Base-by-base conservation (phyloP, 805 yeast genomes). In the Priceomyces haplophilus region DNA sequence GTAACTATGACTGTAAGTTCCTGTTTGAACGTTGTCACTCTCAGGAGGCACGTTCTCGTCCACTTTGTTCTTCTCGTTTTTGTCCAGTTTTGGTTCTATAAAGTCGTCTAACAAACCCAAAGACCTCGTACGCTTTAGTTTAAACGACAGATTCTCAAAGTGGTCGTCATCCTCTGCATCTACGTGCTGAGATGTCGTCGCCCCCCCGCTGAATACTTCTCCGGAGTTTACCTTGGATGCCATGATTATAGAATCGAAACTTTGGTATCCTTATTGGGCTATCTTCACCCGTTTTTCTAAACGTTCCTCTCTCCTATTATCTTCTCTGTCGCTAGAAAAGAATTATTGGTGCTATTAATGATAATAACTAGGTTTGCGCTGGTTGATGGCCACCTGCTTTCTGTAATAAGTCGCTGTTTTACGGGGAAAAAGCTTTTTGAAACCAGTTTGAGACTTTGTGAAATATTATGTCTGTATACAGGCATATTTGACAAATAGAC, bases 71-170 rank as follows among this genome's bases (percentile, higher is more conserved):
- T 50, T 45, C 36, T 51, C 53, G 13, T 53, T 47, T 37, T 55
- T 39, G 15, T 43, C 50, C 1, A 31, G 41, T n/a, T 54, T 31
- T 6, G 79, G 76, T 21, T 69, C 80, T 31, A 80, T 77, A 55
- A 75, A 83, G 48, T 82, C 87, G 55, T 85, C 95, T 51, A 88
- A 67, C 11, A 86, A 61, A 1, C 96, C 96, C 73, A 88, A 70
- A 6, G 93, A 84, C 54, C 93, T 75, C 25, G 96, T 88, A 57
- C 96, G 68, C 54, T 87, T 88, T 54, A 88, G 67, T 53, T 80
- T 81, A 60, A 84, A 88, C 3, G 91, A 76, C 4, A 87, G 76
- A 44, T 75, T 78, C 41, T 79, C 73, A 55, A 88, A 87, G 53
- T 84, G 85, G 38, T 76, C 80, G 45, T 82, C 87, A 59, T 81